Base-by-base conservation (phyloP, 768 basidiomycete species). In the Auricularia cornea region DNA sequence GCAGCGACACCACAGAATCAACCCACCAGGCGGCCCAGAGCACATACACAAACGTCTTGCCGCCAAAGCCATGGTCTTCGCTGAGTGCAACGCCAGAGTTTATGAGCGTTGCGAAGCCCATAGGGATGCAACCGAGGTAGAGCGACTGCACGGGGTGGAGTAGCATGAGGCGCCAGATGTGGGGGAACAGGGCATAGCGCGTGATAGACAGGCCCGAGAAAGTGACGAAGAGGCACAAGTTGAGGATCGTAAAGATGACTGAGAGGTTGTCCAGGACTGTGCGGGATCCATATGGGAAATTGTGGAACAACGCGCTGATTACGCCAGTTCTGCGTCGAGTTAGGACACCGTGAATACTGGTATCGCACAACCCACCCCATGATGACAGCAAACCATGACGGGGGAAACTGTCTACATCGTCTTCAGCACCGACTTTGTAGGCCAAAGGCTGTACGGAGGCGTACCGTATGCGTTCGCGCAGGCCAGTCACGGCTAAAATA, bases 21-120 rank as follows among this genome's bases (percentile, higher is more conserved):
- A 84, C 52, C 89, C 87, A 90, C 88, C 89, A 91, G 48, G 87
- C 68, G 2, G 72, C 81, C 84, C 88, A 88, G 40, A 88, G 68
- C 29, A 76, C 69, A 63, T 81, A 84, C 2, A 87, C 70, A 70
- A 87, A 84, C 1, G 68, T 60, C 44, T 68, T 75, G 14, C 85
- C 85, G 0, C 84, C 84, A 62, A 87, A 77, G 23, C 71, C 68
- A 66, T 76, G 81, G 65, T 75, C 71, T 12, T 72, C 71, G n/a
- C 85, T 72, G 40, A 82, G 73, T 4, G 73, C 72, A 23, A 82
- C 75, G 0, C 81, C 79, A 41, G 81, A 74, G 62, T 78, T 82
- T 60, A 88, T 79, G 35, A 89, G 71, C 1, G 87, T 88, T 2
- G 82, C 77, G 3, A 75, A 79, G 16, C 80, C 86, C 86, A 88